Evolutionary conservation across 345 rosid species (phyloP), one percentile per base, ranked within the genome.

Genomic region (Kandelia obovata): DNA sequence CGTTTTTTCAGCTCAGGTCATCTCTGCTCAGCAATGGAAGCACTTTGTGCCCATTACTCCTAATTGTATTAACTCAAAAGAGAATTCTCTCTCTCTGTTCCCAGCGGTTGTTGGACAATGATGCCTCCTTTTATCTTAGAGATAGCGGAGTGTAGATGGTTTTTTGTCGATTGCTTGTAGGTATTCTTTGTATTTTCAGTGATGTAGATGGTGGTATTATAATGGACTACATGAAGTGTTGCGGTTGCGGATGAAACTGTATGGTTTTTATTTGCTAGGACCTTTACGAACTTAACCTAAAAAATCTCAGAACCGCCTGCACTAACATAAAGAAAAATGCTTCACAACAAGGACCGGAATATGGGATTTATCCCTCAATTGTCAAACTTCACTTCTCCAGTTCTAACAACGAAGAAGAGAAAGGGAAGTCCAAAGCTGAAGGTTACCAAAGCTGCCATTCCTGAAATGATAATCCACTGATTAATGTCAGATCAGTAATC

Each of bases 361-460:
- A 8, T 4, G 3, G 17, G 59, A 21, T 28, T 39, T 56, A 4
- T 19, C 16, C 16, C 28, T n/a, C 31, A 39, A 56, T 65, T 77
- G 72, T 83, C 78, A 74, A 84, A 71, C 77, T 78, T 86, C 72
- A 86, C 83, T 71, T 74, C 86, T 58, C 79, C 82, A 61, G 79
- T 68, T 20, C 67, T 71, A 69, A 85, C 6, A 39, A 67, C 82
- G 68, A 86, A 86, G 84, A 90, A 87, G 76, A 80, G 68, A 64
- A 83, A 72, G 39, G 92, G 86, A 62, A 86, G 80, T 70, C 92
- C 93, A 61, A 69, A 86, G 61, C 88, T 74, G 60, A 92, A 77
- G 61, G 53, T 70, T 77, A 79, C 86, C 74, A 71, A 74, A 56
- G 81, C 68, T 59, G 66, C 71, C 87, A 84, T 86, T 62, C 87